A percentile compares a stretch with the other conserved stretches of the same genome.
These are phyloP conservation scores for Phytophthora pseudosyringae DNA, from an alignment of 352 stramenopile genomes.

Conservation along the genomic window DNA sequence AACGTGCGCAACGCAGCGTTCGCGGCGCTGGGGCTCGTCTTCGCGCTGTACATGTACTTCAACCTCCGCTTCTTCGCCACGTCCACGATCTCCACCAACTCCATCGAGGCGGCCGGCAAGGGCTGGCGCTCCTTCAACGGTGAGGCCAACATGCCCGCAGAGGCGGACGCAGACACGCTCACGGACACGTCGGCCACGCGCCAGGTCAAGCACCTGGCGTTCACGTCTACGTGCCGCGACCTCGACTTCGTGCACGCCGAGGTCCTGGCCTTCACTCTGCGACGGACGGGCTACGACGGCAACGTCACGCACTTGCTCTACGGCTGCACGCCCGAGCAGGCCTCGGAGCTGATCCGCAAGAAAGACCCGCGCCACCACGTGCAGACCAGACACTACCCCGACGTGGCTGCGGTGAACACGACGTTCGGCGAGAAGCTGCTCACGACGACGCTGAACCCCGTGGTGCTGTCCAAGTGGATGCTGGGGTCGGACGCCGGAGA, in stretches of 20 bases:
- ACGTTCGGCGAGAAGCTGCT: constrained; percentile 67
- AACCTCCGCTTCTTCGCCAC: constrained; percentile 72
- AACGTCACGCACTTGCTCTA: constrained; percentile 81
- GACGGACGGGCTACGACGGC: constrained; percentile 53
- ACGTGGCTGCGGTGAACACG: constrained; percentile 35
- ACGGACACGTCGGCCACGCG: constrained; percentile 49
- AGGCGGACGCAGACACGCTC: constrained; percentile 31
- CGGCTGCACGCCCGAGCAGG: constrained; percentile 57
- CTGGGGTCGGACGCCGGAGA: constrained; percentile 33
- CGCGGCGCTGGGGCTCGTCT: constrained; percentile 44
- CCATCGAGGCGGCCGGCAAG: constrained; percentile 28
- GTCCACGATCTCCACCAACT: constrained; percentile 37
- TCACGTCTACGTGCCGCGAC: constrained; percentile 75
- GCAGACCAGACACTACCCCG: constrained; percentile 49
- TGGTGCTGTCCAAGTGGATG: constrained; percentile 68
- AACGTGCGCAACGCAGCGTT: constrained; percentile 38
- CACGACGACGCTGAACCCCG: constrained; percentile 66
- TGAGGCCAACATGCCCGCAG: constrained; percentile 9
- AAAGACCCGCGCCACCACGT: constrained; percentile 64
- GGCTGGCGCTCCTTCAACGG: constrained; percentile 29
- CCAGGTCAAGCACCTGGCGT: constrained; percentile 68
- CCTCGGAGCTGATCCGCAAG: constrained; percentile 40
- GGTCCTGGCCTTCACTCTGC: constrained; percentile 74
- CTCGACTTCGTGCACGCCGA: constrained; percentile 72
- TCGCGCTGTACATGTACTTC: constrained; percentile 64